Evolutionary conservation across 805 yeast species (phyloP).

Genomic region (Crinitomyces ghanaensis): DNA sequence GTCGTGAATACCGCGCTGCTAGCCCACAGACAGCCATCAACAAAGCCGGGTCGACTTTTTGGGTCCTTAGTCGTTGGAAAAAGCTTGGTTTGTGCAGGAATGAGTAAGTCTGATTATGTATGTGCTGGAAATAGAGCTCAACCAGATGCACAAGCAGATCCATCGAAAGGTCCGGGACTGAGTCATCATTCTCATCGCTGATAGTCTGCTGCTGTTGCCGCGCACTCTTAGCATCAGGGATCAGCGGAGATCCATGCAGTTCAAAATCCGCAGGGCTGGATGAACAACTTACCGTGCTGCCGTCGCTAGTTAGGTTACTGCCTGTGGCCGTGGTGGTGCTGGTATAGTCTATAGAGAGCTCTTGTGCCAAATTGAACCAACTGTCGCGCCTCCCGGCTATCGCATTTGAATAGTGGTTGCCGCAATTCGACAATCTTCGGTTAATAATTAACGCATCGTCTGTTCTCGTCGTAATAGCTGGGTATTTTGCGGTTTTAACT

Average conservation of each 20-base stretch:
- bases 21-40: slow-evolving; percentile 26
- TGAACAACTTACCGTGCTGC: too few species aligned
- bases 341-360: background rate
- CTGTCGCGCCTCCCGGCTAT: too few species aligned
- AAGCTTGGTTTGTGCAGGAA: slow-evolving; percentile 26
- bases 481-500: too few species aligned
- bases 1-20: slow-evolving; percentile 26
- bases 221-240: background rate
- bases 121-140: slow-evolving; percentile 25
- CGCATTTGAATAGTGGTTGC: too few species aligned
- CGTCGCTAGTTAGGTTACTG: too few species aligned
- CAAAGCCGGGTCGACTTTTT: slow-evolving; percentile 21
- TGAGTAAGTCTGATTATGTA: slow-evolving; percentile 26
- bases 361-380: background rate
- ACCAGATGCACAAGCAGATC: slow-evolving; percentile 23
- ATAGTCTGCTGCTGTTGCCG: too few species aligned
- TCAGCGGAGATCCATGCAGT: background rate
- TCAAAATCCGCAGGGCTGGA: background rate
- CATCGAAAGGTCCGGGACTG: slow-evolving; percentile 10
- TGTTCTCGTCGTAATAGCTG: background rate
- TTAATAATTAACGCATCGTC: background rate
- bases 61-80: slow-evolving; percentile 19
- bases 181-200: background rate
- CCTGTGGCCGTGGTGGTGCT: too few species aligned
- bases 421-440: background rate